phyloP scores from a whole-genome alignment of 2,329 filamentous ascomycete genomes.

The Penicillium brevicompactum region DNA sequence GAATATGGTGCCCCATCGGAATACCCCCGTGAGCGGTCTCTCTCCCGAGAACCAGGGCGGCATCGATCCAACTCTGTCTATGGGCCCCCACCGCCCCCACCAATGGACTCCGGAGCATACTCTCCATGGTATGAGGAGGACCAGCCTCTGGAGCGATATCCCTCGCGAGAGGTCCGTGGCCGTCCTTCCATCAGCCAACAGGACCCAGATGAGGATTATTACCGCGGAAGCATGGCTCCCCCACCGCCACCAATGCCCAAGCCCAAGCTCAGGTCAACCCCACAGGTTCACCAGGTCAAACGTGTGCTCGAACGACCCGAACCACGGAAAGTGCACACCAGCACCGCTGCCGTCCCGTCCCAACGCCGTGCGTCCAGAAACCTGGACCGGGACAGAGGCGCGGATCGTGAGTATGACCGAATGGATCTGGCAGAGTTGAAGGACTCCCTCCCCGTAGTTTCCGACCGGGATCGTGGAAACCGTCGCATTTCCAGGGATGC shows the following conservation, averaged over 20 bases:
- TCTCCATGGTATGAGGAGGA: constrained; percentile 33
- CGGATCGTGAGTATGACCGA: constrained; percentile 1
- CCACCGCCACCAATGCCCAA: constrained; percentile 36
- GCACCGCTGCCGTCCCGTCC: constrained; percentile 22
- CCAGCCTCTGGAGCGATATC: constrained; percentile 25
- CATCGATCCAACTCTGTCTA: constrained; percentile 39
- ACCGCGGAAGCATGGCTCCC: constrained; percentile 42
- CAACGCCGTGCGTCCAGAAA: constrained; percentile 34
- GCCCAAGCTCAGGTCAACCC: constrained; percentile 28
- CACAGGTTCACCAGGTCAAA: constrained; percentile 40
- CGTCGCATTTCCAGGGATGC: constrained; percentile 35
- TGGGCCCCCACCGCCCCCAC: constrained; percentile 33
- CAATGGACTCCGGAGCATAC: constrained; percentile 35
- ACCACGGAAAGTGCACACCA: constrained; percentile 16
- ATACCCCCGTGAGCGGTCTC: constrained; percentile 37
- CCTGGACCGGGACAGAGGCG: too few relatives aligned
- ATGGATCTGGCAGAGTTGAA: constrained; percentile 38
- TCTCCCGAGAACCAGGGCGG: constrained; percentile 34
- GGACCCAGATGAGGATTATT: constrained; percentile 44
- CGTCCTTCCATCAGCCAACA: constrained; percentile 34
- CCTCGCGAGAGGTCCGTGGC: constrained; percentile 32
- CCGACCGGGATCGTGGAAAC: constrained; percentile 24
- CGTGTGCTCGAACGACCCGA: constrained; percentile 32
- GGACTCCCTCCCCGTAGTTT: constrained; percentile 36
- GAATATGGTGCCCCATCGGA: constrained; percentile 32